These are phyloP conservation scores for Massariosphaeria phaeospora DNA, from an alignment of 495 filamentous ascomycete species.

Conservation along the genomic window DNA sequence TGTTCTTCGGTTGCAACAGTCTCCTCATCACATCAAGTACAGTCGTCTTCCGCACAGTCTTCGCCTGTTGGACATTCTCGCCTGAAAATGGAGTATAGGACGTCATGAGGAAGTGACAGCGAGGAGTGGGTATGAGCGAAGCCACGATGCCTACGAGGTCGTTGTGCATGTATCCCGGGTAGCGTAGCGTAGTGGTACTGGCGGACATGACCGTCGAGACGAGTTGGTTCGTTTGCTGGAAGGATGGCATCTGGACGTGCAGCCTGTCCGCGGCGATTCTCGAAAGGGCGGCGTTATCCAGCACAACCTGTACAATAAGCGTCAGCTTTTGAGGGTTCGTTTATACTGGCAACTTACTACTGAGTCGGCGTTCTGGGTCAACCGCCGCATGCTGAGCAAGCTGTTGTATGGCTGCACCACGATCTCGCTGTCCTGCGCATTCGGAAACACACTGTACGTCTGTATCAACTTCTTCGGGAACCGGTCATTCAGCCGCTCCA, in stretches of 20 bases:
- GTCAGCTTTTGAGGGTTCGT: background rate
- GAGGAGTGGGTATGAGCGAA: slow-evolving; percentile 89
- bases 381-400: slow-evolving; percentile 78
- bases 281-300: slow-evolving; percentile 91
- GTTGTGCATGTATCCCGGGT: slow-evolving; percentile 99
- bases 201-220: slow-evolving; percentile 99
- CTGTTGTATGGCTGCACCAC: slow-evolving; percentile 99
- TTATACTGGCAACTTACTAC: slow-evolving; percentile 50
- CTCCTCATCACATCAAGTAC: slow-evolving; percentile 96
- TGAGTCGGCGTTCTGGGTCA: slow-evolving; percentile 95
- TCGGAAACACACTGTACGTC: slow-evolving; percentile 97
- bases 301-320: slow-evolving; percentile 57
- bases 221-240: slow-evolving; percentile 94
- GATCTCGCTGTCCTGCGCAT: slow-evolving; percentile 81
- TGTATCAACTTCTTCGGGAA: slow-evolving; percentile 99
- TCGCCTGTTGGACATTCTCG: slow-evolving; percentile 90
- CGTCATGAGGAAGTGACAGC: slow-evolving; percentile 96
- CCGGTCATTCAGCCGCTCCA: slow-evolving; percentile 94
- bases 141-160: slow-evolving; percentile 95
- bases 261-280: slow-evolving; percentile 91
- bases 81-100: slow-evolving; percentile 96
- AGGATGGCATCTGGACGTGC: slow-evolving; percentile 89
- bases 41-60: slow-evolving; percentile 95
- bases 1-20: slow-evolving; percentile 93
- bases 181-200: slow-evolving; percentile 89